Base-by-base conservation (phyloP, 371 early-diverging fungal species). In the Mucor indicus region DNA sequence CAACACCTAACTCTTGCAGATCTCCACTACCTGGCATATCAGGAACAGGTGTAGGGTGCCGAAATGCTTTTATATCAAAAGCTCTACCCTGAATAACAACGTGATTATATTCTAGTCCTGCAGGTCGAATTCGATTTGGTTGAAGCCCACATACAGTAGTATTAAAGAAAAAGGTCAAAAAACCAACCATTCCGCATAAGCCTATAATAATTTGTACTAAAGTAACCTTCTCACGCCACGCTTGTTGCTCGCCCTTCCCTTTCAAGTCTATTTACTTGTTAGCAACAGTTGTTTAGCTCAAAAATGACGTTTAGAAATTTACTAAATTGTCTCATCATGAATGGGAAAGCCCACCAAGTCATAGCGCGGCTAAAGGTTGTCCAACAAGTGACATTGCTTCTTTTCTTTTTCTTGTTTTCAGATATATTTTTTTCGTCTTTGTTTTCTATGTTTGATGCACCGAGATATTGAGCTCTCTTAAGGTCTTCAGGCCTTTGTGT, bases 221-320 rank as follows among this genome's bases (percentile, higher is more conserved):
- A 0, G 90, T 75, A 1, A 94, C 72, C 55, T 95, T 95, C 62
- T 95, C 95, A 48, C 95, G 82, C 93, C 92, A 93, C n/a, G 94
- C 93, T 64, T 89, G 90, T 48, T 84, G 89, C 63, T 86, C 79
- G 2, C 64, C 60, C 31, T 74, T 64, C 36, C 86, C 90, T 27
- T 66, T 67, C 37, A 72, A 53, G 10, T 72, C 76, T 69, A 48
- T 4, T 23, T 32, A 23, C 2, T 42, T 15, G 21, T 29, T 20
- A 31, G 20, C 31, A 12, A 10, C n/a, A 8, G 2, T 22, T 38
- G 10, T 36, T 13, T 38, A 13, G 13, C 27, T 23, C 30, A 8
- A 6, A 29, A 29, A 12, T 6, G 12, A 29, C 6, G 12, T 29
- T 29, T 12, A 29, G 6, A 12, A 29, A 29, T 46, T 51, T 51